Base-by-base conservation (phyloP, 2,329 filamentous ascomycete genomes). In the Bimuria novae-zelandiae region DNA sequence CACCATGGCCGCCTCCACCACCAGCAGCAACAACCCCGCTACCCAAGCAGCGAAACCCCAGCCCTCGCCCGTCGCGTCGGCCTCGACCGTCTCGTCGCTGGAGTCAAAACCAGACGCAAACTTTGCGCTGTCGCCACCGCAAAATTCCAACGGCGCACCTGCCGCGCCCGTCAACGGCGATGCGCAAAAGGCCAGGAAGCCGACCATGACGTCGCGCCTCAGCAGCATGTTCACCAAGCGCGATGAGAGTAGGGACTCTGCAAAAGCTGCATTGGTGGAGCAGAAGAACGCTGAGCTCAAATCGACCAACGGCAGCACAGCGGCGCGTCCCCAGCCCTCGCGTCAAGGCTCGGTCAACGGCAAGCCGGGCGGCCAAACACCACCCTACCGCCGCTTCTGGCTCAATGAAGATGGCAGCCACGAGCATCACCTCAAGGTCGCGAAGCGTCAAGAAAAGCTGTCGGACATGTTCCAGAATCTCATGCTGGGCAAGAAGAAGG, bases 391-490 rank as follows among this genome's bases (percentile, higher is more conserved):
- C 60, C 74, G 85, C 32, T 89, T 87, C 69, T 84, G 85, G 73
- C 57, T 80, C 19, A 76, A 81, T 43, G 76, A 83, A 1, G 82
- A 88, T 57, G 89, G 90, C 59, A 83, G 86, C 30, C 94, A 99
- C 68, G 87, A 89, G 66, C 94, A 99, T 72, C 85, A 90, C 64
- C 85, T 99, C 59, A 94, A 90, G 77, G 92, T 90, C 56, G 89
- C 90, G 55, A 91, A 90, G 71, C 85, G 94, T 52, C 93, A 99
- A 74, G 93, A 99, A 76, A 97, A 97, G 77, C 81, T 99, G 51
- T 88, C 89, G 17, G 92, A 95, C 73, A 90, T 97, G 85, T 88
- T 96, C 75, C 89, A 92, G 63, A 87, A 88, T 62, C 84, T 97
- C 64, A 82, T 97, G 48, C 80, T 82, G 52, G 91, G 90, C 59